These are phyloP conservation scores for Cryptococcus jaspeensis DNA, from an alignment of 1,284 basidiomycete genomes.

Conservation along the genomic window DNA sequence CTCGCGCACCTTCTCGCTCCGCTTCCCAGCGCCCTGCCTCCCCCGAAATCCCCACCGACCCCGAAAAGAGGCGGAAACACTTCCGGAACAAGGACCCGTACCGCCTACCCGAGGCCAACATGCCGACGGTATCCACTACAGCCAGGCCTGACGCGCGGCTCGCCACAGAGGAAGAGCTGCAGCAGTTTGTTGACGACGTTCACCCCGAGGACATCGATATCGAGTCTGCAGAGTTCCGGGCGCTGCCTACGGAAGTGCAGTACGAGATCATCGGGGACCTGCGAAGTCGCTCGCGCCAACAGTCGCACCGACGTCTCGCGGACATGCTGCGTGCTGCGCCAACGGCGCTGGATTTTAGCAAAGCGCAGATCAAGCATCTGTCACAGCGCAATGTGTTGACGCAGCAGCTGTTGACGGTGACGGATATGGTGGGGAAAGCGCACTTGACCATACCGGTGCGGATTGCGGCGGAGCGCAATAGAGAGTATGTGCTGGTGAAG, in stretches of 20 bases:
- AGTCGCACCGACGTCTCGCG: conserved; percentile 84
- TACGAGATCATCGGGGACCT: conserved; percentile 98
- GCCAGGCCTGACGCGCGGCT: conserved; percentile 77
- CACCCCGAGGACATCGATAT: conserved; percentile 89
- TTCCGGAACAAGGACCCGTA: conserved; percentile 70
- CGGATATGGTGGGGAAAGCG: conserved; percentile 87
- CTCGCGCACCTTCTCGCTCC: neutral
- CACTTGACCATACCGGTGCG: conserved; percentile 81
- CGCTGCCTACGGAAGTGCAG: conserved; percentile 91
- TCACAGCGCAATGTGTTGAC: conserved; percentile 88
- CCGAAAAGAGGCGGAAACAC: conserved; percentile 38
- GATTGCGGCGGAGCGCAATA: conserved; percentile 91
- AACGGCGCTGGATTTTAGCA: conserved; percentile 92
- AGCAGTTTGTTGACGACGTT: conserved; percentile 87
- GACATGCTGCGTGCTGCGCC: conserved; percentile 79
- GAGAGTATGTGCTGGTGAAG: conserved; percentile 89
- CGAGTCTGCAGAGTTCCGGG: conserved; percentile 81
- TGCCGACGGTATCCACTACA: conserved; percentile 53
- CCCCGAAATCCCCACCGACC: conserved; percentile 21
- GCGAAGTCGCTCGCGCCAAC: conserved; percentile 87
- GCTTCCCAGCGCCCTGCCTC: conserved; percentile 17
- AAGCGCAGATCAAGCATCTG: conserved; percentile 87
- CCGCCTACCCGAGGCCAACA: conserved; percentile 65
- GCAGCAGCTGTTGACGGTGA: conserved; percentile 90
- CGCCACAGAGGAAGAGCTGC: conserved; percentile 89